These are phyloP conservation scores for Coemansia sp. DNA, from an alignment of 192 early-diverging fungal species.

Conservation along the genomic window DNA sequence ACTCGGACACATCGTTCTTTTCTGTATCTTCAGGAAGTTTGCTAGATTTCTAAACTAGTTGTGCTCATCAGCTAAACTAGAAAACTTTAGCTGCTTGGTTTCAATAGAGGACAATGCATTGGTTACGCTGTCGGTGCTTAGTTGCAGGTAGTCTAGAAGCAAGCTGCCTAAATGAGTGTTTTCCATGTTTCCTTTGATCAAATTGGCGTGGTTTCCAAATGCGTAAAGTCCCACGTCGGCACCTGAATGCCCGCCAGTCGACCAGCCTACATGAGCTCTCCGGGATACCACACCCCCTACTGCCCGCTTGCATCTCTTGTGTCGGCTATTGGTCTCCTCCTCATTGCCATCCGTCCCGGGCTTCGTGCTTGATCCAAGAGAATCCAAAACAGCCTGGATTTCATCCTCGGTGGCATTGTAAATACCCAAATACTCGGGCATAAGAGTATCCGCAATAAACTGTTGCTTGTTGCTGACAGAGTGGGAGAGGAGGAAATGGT, in stretches of 20 bases:
- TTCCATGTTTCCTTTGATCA: slow-evolving; percentile 62
- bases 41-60: slow-evolving; percentile 1
- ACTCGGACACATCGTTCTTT: not conserved
- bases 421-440: slow-evolving; percentile 40
- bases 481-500: not conserved
- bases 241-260: slow-evolving; percentile 89
- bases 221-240: slow-evolving; percentile 86
- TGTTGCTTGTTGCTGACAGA: not conserved
- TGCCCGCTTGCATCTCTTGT: slow-evolving; percentile 22
- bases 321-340: not conserved
- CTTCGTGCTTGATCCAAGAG: not conserved
- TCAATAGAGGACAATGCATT: slow-evolving; percentile 16
- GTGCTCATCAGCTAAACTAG: not conserved
- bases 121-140: slow-evolving; percentile 56
- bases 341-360: not conserved
- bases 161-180: slow-evolving; percentile 66
- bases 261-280: slow-evolving; percentile 57
- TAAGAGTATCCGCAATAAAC: slow-evolving; percentile 7
- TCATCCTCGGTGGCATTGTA: slow-evolving; percentile 25
- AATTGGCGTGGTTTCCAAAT: slow-evolving; percentile 39
- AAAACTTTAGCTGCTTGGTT: slow-evolving; percentile 1
- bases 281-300: slow-evolving; percentile 28
- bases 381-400: slow-evolving; percentile 2
- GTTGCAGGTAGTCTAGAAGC: slow-evolving; percentile 54
- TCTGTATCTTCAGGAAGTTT: no score